Percentiles rank a stretch among this genome's conserved stretches.
phyloP scores from a whole-genome alignment of 306 rosid species.

The Datisca glomerata region DNA sequence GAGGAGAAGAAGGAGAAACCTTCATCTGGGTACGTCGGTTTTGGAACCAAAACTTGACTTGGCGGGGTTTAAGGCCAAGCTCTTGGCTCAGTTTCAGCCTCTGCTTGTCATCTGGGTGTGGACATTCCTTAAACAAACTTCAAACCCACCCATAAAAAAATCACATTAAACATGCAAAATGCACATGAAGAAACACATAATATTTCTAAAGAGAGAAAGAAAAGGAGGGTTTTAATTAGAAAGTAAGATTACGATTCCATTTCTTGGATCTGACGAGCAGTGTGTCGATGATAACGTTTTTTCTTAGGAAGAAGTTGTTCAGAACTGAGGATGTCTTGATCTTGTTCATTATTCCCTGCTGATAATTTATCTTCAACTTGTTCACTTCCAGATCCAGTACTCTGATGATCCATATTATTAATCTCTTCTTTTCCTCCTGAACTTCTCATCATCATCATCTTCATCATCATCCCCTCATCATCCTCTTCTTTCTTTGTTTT shows the following conservation, averaged over 20 bases:
- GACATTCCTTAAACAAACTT: constrained; percentile 88
- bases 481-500: constrained; percentile 1
- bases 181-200: not conserved
- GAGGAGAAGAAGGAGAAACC: no score
- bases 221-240: not conserved
- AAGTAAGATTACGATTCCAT: constrained; percentile 61
- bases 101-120: constrained; percentile 98
- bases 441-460: not conserved
- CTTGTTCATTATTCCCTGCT: constrained; percentile 32
- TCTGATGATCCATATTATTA: constrained; percentile 65
- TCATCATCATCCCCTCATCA: no score
- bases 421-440: constrained; percentile 74
- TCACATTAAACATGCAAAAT: not conserved
- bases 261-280: constrained; percentile 97
- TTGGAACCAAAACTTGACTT: constrained; percentile 98
- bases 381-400: constrained; percentile 79
- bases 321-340: no score
- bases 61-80: constrained; percentile 76
- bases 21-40: constrained; percentile 96
- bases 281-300: constrained; percentile 89
- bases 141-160: not conserved
- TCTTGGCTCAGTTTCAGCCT: constrained; percentile 75
- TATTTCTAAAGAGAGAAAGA: not conserved
- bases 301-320: constrained; percentile 37
- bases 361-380: constrained; percentile 46